Percentiles rank a stretch among this genome's conserved stretches.
phyloP scores from a whole-genome alignment of 495 filamentous ascomycete species.

The Corynascus novoguineensis region DNA sequence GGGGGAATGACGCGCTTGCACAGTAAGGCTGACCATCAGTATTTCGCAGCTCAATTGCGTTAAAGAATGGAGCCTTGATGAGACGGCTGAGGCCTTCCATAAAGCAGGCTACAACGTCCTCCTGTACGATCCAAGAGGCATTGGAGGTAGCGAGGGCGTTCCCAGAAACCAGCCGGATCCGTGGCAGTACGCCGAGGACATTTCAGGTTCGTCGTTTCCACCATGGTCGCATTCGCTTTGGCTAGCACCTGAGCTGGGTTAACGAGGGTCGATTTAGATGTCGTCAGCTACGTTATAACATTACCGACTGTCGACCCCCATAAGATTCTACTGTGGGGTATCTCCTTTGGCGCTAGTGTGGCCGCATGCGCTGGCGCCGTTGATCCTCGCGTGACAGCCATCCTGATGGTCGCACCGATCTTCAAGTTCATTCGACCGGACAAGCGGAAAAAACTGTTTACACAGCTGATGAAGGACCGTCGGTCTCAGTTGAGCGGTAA shows the following conservation, averaged over 20 bases:
- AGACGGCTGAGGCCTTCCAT: slow-evolving; percentile 38
- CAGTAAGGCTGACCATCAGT: background rate
- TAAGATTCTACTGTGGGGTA: slow-evolving; percentile 44
- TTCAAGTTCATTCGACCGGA: slow-evolving; percentile 13
- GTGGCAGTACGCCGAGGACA: slow-evolving; percentile 30
- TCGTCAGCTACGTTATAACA: slow-evolving; percentile 27
- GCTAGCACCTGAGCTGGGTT: too few relatives aligned
- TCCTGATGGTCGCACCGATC: slow-evolving; percentile 22
- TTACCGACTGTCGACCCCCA: slow-evolving; percentile 28
- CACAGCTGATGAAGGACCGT: slow-evolving; percentile 25
- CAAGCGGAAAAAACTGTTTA: slow-evolving; percentile 10
- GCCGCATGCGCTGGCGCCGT: slow-evolving; percentile 8
- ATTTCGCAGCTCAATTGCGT: slow-evolving; percentile 40
- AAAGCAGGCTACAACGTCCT: slow-evolving; percentile 32
- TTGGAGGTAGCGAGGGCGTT: slow-evolving; percentile 38
- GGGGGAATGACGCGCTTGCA: too few relatives aligned
- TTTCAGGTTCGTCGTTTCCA: slow-evolving; percentile 14
- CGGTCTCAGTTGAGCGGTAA: slow-evolving; percentile 28
- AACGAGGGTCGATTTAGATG: too few relatives aligned
- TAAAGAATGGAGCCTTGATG: slow-evolving; percentile 38
- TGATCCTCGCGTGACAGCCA: slow-evolving; percentile 1
- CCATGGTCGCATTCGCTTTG: background rate
- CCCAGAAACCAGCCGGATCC: slow-evolving; percentile 43
- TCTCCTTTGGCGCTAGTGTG: slow-evolving; percentile 37
- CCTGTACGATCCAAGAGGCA: slow-evolving; percentile 38